phyloP scores from a whole-genome alignment of 2,329 filamentous ascomycete genomes.

The Aspergillus arachidicola region DNA sequence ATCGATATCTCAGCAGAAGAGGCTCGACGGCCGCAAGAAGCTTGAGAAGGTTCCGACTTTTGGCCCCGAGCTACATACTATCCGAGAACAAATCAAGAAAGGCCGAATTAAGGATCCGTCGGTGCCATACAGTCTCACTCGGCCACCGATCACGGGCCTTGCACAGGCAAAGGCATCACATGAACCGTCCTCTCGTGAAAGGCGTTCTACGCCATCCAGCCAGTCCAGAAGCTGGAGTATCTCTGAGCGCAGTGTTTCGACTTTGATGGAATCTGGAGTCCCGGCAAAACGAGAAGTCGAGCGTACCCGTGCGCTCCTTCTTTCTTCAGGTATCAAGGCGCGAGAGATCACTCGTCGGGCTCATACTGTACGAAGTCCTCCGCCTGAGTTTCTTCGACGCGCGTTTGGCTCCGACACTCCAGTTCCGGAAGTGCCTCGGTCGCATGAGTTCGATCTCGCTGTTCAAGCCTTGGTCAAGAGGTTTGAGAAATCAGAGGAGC shows the following conservation, averaged over 20 bases:
- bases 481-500: conserved; percentile 49
- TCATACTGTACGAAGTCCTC: conserved; percentile 46
- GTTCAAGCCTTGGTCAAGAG: conserved; percentile 53
- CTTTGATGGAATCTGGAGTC: conserved; percentile 35
- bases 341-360: conserved; percentile 74
- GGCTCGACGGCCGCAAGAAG: conserved; percentile 11
- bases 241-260: conserved; percentile 51
- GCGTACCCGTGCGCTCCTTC: conserved; percentile 73
- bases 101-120: conserved; percentile 31
- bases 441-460: conserved; percentile 58
- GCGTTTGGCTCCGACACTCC: conserved; percentile 30
- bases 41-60: conserved; percentile 34
- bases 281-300: conserved; percentile 74
- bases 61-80: conserved; percentile 27
- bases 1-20: conserved; percentile 17
- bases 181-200: conserved; percentile 26
- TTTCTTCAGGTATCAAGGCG: conserved; percentile 88
- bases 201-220: conserved; percentile 40
- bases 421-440: conserved; percentile 47
- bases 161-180: conserved; percentile 42
- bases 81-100: conserved; percentile 25
- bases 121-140: conserved; percentile 34
- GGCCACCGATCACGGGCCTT: conserved; percentile 51
- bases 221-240: conserved; percentile 61
- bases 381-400: conserved; percentile 39